Evolutionary conservation across 2,329 filamentous ascomycete species (phyloP).

Genomic region (Monilinia fructigena): DNA sequence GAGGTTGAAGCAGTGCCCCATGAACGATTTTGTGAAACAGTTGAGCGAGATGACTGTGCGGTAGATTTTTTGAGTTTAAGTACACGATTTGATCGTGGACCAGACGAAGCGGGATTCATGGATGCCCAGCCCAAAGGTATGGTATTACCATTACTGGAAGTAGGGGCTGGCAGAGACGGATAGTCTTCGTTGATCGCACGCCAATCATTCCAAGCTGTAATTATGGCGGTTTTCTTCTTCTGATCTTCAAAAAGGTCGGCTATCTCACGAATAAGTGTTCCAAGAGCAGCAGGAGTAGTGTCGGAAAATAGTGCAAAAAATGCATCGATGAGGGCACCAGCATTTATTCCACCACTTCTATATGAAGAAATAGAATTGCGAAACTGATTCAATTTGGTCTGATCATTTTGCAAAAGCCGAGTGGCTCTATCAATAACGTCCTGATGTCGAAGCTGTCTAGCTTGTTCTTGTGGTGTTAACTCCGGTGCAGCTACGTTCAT

Average conservation of each 20-base stretch:
- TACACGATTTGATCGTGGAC: slow-evolving; percentile 51
- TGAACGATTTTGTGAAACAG: slow-evolving; percentile 55
- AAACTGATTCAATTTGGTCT: slow-evolving; percentile 73
- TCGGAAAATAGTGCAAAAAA: slow-evolving; percentile 84
- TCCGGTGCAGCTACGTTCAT: slow-evolving; percentile 50
- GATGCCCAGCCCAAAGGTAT: slow-evolving; percentile 39
- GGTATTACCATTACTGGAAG: slow-evolving; percentile 50
- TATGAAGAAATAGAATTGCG: slow-evolving; percentile 77
- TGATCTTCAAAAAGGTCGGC: slow-evolving; percentile 90
- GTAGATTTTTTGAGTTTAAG: slow-evolving; percentile 69
- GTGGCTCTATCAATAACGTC: slow-evolving; percentile 83
- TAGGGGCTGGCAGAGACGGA: slow-evolving; percentile 76
- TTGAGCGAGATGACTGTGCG: slow-evolving; percentile 62
- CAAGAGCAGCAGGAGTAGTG: slow-evolving; percentile 74
- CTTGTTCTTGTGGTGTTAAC: slow-evolving; percentile 74
- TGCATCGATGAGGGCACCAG: slow-evolving; percentile 76
- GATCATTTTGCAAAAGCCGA: slow-evolving; percentile 75
- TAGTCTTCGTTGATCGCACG: slow-evolving; percentile 95
- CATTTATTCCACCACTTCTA: slow-evolving; percentile 65
- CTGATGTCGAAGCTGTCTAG: slow-evolving; percentile 74
- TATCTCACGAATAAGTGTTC: slow-evolving; percentile 86
- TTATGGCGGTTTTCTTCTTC: slow-evolving; percentile 67
- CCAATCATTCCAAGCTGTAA: slow-evolving; percentile 92
- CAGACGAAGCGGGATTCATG: slow-evolving; percentile 26
- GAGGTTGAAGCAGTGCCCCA: slow-evolving; percentile 48